These are phyloP conservation scores for Thozetella sp. DNA, from an alignment of 495 filamentous ascomycete genomes.

Conservation along the genomic window DNA sequence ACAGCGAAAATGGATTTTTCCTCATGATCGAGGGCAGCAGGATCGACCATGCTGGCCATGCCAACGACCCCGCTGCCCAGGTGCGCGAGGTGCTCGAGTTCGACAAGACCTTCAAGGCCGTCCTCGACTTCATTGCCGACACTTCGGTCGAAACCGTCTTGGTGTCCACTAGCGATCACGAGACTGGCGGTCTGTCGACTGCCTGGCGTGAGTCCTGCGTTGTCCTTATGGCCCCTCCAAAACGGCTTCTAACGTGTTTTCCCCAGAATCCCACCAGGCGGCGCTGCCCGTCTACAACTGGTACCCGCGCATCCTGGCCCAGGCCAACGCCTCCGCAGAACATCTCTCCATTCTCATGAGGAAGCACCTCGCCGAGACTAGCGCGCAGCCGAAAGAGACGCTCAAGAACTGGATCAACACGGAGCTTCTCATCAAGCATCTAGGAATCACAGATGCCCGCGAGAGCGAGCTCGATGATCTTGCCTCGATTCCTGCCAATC, in stretches of 20 bases:
- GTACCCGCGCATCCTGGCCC: slow-evolving; percentile 80
- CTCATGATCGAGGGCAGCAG: slow-evolving; percentile 96
- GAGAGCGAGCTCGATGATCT: slow-evolving; percentile 71
- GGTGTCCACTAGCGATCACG: slow-evolving; percentile 90
- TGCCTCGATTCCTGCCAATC: slow-evolving; percentile 49
- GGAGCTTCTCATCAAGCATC: slow-evolving; percentile 60
- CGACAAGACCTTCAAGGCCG: slow-evolving; percentile 79
- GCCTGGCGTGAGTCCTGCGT: slow-evolving; percentile 64
- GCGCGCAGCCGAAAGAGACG: slow-evolving; percentile 28
- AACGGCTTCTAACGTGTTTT: not conserved
- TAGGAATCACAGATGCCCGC: slow-evolving; percentile 76
- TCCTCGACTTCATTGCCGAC: slow-evolving; percentile 81
- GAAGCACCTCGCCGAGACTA: slow-evolving; percentile 47
- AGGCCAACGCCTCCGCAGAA: slow-evolving; percentile 78
- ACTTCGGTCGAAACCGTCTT: slow-evolving; percentile 75
- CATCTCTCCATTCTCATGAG: slow-evolving; percentile 62
- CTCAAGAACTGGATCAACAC: slow-evolving; percentile 60
- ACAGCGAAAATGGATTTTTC: slow-evolving; percentile 93
- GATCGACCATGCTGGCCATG: slow-evolving; percentile 95
- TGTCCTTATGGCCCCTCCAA: not conserved
- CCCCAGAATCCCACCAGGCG: slow-evolving; percentile 23
- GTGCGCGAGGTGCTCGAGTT: slow-evolving; percentile 94
- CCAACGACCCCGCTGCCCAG: slow-evolving; percentile 93
- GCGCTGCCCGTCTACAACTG: slow-evolving; percentile 70
- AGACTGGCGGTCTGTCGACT: slow-evolving; percentile 85